Percentiles rank a stretch among this genome's conserved stretches.
Conservation (phyloP, 73 alveolate genomes). For the Paramecium octaurelia region DNA sequence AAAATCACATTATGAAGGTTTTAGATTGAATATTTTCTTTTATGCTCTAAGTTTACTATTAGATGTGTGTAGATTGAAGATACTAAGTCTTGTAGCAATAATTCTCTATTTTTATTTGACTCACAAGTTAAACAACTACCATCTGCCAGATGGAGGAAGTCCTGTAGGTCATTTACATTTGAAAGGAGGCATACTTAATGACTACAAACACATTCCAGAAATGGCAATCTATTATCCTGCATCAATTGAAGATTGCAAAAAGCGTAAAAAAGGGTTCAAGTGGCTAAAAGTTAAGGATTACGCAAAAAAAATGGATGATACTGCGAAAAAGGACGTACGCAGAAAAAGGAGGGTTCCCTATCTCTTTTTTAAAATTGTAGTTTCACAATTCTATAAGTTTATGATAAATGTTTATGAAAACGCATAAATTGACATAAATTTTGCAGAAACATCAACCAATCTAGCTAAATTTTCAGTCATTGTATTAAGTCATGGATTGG, state of each 20-base stretch:
- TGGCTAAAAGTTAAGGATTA: conserved; percentile 37
- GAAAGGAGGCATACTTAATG: background rate
- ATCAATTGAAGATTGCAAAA: background rate
- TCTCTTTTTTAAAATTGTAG: background rate
- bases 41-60: background rate
- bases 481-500: conserved; percentile 44
- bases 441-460: background rate
- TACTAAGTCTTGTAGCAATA: background rate
- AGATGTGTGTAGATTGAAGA: background rate
- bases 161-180: conserved; percentile 14
- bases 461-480: conserved; percentile 24
- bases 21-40: conserved; percentile 15
- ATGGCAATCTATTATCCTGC: conserved; percentile 38
- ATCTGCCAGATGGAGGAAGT: conserved; percentile 6
- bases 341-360: conserved; percentile 4
- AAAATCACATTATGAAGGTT: background rate
- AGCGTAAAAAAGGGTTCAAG: background rate
- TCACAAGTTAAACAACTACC: background rate
- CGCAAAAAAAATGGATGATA: conserved; percentile 15
- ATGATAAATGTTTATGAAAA: background rate
- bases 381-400: background rate
- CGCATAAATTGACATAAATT: conserved; percentile 2
- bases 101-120: background rate
- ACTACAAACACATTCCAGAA: background rate
- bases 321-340: conserved; percentile 25